Evolutionary conservation across 163 green algal genomes (phyloP), one percentile per base, ranked within the genome.

Genomic region (Scenedesmus sp.): DNA sequence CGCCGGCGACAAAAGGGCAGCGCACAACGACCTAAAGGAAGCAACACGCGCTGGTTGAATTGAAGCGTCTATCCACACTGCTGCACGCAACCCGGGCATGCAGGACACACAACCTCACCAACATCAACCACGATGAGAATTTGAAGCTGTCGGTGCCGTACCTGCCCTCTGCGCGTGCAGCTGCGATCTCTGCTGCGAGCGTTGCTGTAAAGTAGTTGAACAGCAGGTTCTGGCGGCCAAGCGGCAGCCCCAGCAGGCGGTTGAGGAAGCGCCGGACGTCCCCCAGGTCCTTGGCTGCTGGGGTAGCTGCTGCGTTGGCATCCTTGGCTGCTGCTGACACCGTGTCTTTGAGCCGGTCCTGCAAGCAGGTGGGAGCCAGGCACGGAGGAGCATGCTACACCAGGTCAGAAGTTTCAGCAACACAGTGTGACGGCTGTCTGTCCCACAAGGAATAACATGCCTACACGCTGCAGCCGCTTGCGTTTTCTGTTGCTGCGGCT

Each of bases 191-290:
- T 10, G 94, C 92, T 30, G 90, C 81, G 70, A 97, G 87, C 16
- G 93, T 96, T 24, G 81, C 83, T 2, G 83, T 76, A 89, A 93
- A 91, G 68, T 92, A 96, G 95, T 92, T 95, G 91, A 99, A 99
- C 42, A 99, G 89, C 72, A 96, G 92, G 91, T 97, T 96, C 94
- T 99, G 97, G 7, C 93, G 83, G 24, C 88, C 92, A 12, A 98
- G 87, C 4, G 95, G 93, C 86, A 99, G 92, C 12, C 95, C 95
- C 93, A 99, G 94, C 88, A 99, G 94, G 65, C 97, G 95, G 93
- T 99, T 99, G 9, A 99, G 93, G 95, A 99, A 99, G n/a, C 95
- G 90, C 51, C 81, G 81, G 44, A 92, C 88, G 30, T 92, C 88
- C 1, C 86, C 84, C 33, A 89, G 59, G 59, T 89, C 83, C 26